Evolutionary conservation across 2,329 filamentous ascomycete genomes (phyloP), one percentile per base, ranked within the genome.

Genomic region (Alternaria arbusti): DNA sequence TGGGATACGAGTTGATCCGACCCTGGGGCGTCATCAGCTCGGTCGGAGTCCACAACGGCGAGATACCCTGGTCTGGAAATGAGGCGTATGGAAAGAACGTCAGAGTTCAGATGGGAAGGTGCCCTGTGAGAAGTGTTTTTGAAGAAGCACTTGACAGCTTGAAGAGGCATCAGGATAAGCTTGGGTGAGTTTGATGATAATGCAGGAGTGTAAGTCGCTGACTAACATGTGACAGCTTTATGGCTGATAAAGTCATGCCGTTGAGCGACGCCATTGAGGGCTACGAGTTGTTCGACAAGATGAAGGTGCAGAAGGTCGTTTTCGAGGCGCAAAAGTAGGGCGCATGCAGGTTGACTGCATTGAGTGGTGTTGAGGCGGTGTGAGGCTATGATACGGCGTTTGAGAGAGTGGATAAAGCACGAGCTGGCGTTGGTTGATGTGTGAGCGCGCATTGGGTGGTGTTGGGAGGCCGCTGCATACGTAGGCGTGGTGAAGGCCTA

Each of bases 181-280:
- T 85, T 8, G 82, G 81, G 78, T 80, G 64, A 65, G 79, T 72
- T 15, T 11, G 20, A 17, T 15, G 12, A 12, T n/a, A 10, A 28
- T 17, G 10, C 7, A 20, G 6, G 17, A 25, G 25, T 13, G 11
- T 3, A 12, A 12, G 15, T 13, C 15, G 58, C 60, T 67, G 57
- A 62, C 57, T 46, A 17, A 45, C 36, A 25, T 20, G 26, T 40
- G 8, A 17, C 63, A 82, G 81, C 10, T 86, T 86, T 72, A 82
- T 86, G 79, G 82, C 83, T n/a, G 84, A 85, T 52, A 84, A 84
- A 76, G 81, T 85, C 36, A 85, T 86, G 83, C 78, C 80, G 25
- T 66, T 86, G 68, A 81, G 82, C 44, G 76, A 85, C 54, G 84
- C 84, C 8, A 80, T 85, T 52, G 83, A 85, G 74, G 84, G 83